A percentile compares a stretch with the other conserved stretches of the same genome.
Evolutionary conservation across 2,329 filamentous ascomycete species (phyloP).

Genomic region (Triangularia verruculosa): DNA sequence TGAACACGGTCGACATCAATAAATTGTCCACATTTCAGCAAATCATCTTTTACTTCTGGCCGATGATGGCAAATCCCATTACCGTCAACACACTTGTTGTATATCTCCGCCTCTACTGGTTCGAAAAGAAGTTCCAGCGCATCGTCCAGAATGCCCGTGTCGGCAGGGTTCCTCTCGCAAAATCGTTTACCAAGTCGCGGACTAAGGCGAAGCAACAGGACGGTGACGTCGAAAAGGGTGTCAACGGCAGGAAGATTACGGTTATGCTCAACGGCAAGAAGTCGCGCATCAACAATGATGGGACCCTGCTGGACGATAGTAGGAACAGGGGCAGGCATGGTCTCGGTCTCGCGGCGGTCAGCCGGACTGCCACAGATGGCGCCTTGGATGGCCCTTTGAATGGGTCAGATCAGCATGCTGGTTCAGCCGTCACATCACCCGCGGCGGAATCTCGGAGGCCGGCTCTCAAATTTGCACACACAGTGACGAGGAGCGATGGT

Average conservation of each 20-base stretch:
- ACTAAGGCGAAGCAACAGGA: conserved; percentile 35
- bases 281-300: conserved; percentile 59
- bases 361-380: conserved; percentile 6
- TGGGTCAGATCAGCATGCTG: not conserved
- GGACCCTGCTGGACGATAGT: conserved; percentile 46
- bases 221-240: conserved; percentile 56
- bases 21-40: conserved; percentile 69
- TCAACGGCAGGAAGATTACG: conserved; percentile 63
- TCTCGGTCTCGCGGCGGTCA: conserved; percentile 16
- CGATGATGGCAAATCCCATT: conserved; percentile 77
- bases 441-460: conserved; percentile 12
- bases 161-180: conserved; percentile 61
- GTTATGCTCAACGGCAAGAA: conserved; percentile 59
- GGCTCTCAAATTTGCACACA: conserved; percentile 67
- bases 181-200: conserved; percentile 54
- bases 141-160: conserved; percentile 71
- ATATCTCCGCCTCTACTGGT: conserved; percentile 93
- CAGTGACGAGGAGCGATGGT: conserved; percentile 59
- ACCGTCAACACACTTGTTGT: conserved; percentile 83
- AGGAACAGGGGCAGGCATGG: conserved; percentile 30
- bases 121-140: conserved; percentile 90
- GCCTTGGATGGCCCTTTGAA: not conserved
- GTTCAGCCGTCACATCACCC: not conserved
- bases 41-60: conserved; percentile 66
- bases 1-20: conserved; percentile 78